Base-by-base conservation (phyloP, 179 eudicot genomes). In the Silene coronaria region DNA sequence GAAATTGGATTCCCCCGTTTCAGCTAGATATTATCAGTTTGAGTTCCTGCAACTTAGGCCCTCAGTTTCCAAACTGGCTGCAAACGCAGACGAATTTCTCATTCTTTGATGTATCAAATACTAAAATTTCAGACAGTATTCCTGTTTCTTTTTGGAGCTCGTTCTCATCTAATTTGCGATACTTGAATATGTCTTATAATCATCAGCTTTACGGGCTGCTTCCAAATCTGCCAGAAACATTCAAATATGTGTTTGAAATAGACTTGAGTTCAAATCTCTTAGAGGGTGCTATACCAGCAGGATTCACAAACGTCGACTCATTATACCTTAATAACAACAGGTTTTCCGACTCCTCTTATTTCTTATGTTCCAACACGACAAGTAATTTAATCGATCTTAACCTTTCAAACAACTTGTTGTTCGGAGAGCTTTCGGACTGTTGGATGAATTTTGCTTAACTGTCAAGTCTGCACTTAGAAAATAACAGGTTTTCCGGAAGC, bases 11-110 rank as follows among this genome's bases (percentile, higher is more conserved):
- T 81, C 86, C 83, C 62, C 80, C 82, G 5, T 82, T 84, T 34
- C 78, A 30, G 34, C 34, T 30, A 30, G 34, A 30, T 30, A 30
- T 30, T 30, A 30, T 30, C 34, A 30, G 34, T 3, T 9, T 82
- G 32, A 2, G 48, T 0, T 59, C 60, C 27, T 80, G 86, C 76
- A 75, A 53, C 14, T 34, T 84, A 30, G 87, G 89, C 0, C 86
- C 87, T 16, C 38, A 3, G 19, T 80, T 86, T 67, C 84, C 85
- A 0, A 74, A 55, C 11, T 84, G 85, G 87, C 68, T 86, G 76
- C 61, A 26, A 13, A 79, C 27, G 0, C 86, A 74, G 38, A 70
- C 16, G 6, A 46, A 19, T 0, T 17, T 82, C 2, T 1, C 14
- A 0, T 1, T 0, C 0, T 70, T 84, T 70, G 85, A 85, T 32